Evolutionary conservation across 306 rosid genomes (phyloP).

Genomic region (Prunus campanulata): DNA sequence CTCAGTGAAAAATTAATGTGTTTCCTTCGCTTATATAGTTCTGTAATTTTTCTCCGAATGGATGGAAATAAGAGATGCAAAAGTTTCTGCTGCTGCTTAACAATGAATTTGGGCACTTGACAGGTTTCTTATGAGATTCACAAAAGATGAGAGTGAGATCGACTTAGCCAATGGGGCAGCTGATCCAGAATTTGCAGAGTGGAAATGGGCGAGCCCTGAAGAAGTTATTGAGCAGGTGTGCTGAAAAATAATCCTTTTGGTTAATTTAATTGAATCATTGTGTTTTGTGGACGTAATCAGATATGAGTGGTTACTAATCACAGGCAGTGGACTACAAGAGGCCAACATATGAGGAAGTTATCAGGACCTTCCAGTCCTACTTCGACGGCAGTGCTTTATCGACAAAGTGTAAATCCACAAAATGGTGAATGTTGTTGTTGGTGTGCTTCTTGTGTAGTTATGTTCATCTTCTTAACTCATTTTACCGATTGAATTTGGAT

Average conservation of each 20-base stretch:
- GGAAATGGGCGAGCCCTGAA: conserved; percentile 93
- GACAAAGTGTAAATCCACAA: conserved; percentile 81
- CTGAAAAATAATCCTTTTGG: neutral
- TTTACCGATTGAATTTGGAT: conserved; percentile 36
- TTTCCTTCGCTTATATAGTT: neutral
- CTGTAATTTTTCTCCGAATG: neutral
- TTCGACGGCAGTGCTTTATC: conserved; percentile 53
- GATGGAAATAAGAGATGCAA: neutral
- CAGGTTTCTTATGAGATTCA: conserved; percentile 89
- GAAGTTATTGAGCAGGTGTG: conserved; percentile 90
- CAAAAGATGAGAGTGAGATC: conserved; percentile 69
- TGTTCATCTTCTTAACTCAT: conserved; percentile 35
- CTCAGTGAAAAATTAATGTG: neutral
- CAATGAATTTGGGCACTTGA: conserved; percentile 19
- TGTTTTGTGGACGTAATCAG: conserved; percentile 7
- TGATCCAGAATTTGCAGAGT: conserved; percentile 88
- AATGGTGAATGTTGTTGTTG: conserved; percentile 62
- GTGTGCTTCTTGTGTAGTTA: conserved; percentile 32
- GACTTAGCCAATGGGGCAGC: conserved; percentile 85
- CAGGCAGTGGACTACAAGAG: conserved; percentile 99
- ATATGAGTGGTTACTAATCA: conserved; percentile 21
- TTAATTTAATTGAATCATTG: neutral
- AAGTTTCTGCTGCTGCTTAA: conserved; percentile 10
- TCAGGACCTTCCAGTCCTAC: conserved; percentile 73
- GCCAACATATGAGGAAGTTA: conserved; percentile 89